A percentile compares a stretch with the other conserved stretches of the same genome.
These are phyloP conservation scores for Vitellaria paradoxa DNA, from an alignment of 179 eudicot genomes.

Conservation along the genomic window DNA sequence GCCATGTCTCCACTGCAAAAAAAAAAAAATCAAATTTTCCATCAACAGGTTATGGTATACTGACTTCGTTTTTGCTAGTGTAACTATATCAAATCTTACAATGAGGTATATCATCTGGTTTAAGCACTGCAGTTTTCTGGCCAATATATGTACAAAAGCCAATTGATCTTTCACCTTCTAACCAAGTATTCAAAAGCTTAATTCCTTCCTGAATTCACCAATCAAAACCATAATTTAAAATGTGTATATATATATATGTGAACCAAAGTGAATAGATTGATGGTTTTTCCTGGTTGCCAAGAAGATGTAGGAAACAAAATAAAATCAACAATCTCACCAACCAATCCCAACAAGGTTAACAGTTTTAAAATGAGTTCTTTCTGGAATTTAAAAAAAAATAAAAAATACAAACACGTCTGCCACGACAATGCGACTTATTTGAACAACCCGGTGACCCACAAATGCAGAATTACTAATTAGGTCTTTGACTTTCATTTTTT, in stretches of 20 bases:
- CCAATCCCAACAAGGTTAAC: background rate
- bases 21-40: background rate
- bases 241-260: background rate
- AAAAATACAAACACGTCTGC: too few relatives aligned
- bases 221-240: slow-evolving; percentile 8
- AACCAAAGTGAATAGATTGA: background rate
- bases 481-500: background rate
- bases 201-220: slow-evolving; percentile 75
- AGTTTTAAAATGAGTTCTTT: background rate
- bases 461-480: background rate
- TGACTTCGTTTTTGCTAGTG: too few relatives aligned
- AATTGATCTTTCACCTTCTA: slow-evolving; percentile 77
- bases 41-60: background rate
- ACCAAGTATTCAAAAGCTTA: slow-evolving; percentile 79
- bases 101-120: slow-evolving; percentile 63
- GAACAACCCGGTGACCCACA: background rate
- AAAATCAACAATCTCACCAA: background rate
- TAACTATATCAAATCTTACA: slow-evolving; percentile 59
- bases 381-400: too few relatives aligned
- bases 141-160: slow-evolving; percentile 66
- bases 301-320: slow-evolving; percentile 4
- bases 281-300: background rate
- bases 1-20: slow-evolving; percentile 89
- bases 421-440: too few relatives aligned
- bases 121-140: slow-evolving; percentile 57